These are phyloP conservation scores for Curvularia spicifera DNA, from an alignment of 2,329 filamentous ascomycete genomes.

Conservation along the genomic window DNA sequence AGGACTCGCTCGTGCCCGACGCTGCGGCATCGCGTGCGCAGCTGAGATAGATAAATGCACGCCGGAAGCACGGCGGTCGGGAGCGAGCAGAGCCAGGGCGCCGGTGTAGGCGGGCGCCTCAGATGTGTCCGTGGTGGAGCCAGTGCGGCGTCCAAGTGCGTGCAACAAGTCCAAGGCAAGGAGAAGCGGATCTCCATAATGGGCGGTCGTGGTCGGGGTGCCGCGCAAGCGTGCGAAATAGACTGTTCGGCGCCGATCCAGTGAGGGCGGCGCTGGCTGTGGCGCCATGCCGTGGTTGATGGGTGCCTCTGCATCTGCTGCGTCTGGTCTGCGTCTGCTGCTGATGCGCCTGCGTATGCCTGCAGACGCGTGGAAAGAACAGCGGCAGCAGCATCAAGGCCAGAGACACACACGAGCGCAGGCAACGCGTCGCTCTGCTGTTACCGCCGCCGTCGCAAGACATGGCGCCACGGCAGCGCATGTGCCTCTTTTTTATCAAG, in stretches of 20 bases:
- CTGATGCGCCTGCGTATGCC: neutral
- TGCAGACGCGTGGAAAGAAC: neutral
- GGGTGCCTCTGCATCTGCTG: neutral
- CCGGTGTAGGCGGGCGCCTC: neutral
- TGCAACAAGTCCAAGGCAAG: neutral
- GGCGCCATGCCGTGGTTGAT: neutral
- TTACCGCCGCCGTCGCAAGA: conserved; percentile 2
- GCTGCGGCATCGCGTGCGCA: too few relatives aligned
- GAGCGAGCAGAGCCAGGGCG: neutral
- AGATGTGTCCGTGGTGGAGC: neutral
- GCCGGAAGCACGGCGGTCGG: too few relatives aligned
- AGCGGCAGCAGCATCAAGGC: too few relatives aligned
- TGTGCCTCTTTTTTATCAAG: conserved; percentile 15
- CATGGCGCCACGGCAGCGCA: conserved; percentile 13
- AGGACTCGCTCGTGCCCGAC: too few relatives aligned
- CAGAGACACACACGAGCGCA: too few relatives aligned
- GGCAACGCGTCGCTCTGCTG: neutral
- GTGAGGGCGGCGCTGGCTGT: neutral
- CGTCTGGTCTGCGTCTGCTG: neutral
- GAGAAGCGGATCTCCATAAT: conserved; percentile 17
- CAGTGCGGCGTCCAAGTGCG: too few relatives aligned
- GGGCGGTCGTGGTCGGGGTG: conserved; percentile 14
- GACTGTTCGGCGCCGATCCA: conserved; percentile 7
- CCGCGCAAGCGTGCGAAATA: conserved; percentile 10
- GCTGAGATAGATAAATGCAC: too few relatives aligned